Evolutionary conservation across 305 asterid genomes (phyloP), one percentile per base, ranked within the genome.

Genomic region (Fraxinus paxiana): DNA sequence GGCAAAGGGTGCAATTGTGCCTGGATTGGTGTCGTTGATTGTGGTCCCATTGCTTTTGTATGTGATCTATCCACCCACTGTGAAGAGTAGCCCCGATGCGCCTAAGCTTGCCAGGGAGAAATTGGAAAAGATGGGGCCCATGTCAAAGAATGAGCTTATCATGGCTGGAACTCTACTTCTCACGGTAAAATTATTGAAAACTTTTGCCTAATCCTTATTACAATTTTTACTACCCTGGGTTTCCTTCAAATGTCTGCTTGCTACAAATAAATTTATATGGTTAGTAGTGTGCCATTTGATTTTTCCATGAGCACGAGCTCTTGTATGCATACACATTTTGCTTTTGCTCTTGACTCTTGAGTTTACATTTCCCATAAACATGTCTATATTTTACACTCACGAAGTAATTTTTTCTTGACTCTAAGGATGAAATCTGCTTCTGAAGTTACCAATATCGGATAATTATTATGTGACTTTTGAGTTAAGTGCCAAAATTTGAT

Each of bases 1-100:
- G 98, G 98, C 99, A 10, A 92, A 92, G 88, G 98, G 97, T 22
- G 99, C 99, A 2, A 84, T 96, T 20, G 98, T 96, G 41, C 99
- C 98, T 0, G 98, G 98, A n/a, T 75, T 96, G 82, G 89, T 92
- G 24, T 96, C 97, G 0, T 84, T 96, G 82, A 24, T 91, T 15
- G 97, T 96, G 46, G 99, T 96, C 15, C 98, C 98, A 1, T 71
- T 92, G 79, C 70, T 96, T 82, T 84, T 88, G 46, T 88, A 88
- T 73, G 0, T 88, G 5, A 28, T 88, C 33, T 88, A 88, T 81
- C 98, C 98, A 0, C 98, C 98, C 0, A 80, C 88, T 0, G 88
- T 94, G 59, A 94, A 94, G 91, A 90, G 88, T 24, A 94, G 98
- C 83, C 98, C 98, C 0, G 98, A 92, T 88, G 98, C 97, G 0